These are phyloP conservation scores for Myxozyma vanderwaltii DNA, from an alignment of 805 yeast genomes.

Conservation along the genomic window DNA sequence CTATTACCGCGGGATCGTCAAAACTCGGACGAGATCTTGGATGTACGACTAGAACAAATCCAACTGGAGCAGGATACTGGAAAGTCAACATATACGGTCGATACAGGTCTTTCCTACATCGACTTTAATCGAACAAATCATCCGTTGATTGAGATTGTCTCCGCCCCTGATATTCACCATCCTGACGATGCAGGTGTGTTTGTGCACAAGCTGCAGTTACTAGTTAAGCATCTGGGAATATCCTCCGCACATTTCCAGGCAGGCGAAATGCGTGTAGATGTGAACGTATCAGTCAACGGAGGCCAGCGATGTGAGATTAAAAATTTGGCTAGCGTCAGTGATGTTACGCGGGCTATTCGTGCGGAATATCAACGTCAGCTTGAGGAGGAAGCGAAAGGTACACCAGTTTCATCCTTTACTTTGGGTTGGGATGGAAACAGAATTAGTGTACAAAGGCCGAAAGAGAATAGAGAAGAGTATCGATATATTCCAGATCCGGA, in stretches of 20 bases:
- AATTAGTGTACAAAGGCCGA: constrained; percentile 69
- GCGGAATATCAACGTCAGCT: constrained; percentile 62
- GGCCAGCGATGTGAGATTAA: constrained; percentile 83
- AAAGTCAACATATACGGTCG: constrained; percentile 26
- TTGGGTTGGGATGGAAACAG: constrained; percentile 86
- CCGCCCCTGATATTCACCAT: constrained; percentile 78
- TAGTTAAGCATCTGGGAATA: constrained; percentile 67
- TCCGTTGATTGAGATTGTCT: constrained; percentile 88
- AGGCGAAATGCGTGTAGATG: constrained; percentile 95
- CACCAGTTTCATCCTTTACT: constrained; percentile 59
- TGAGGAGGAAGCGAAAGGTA: constrained; percentile 47
- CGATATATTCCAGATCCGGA: constrained; percentile 96
- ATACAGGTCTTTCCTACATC: constrained; percentile 47
- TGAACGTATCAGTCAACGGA: constrained; percentile 71
- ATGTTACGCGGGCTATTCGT: constrained; percentile 73
- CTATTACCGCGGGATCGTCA: constrained; percentile 59
- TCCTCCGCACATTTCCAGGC: constrained; percentile 91
- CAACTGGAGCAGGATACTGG: constrained; percentile 84
- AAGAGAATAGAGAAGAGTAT: constrained; percentile 83
- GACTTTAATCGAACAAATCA: constrained; percentile 85
- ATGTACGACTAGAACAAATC: constrained; percentile 65
- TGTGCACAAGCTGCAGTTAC: constrained; percentile 74
- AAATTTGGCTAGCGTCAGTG: constrained; percentile 81
- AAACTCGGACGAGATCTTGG: constrained; percentile 37
- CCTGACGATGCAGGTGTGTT: constrained; percentile 73